phyloP scores from a whole-genome alignment of 371 early-diverging fungal genomes.

The Mucor sp. region DNA sequence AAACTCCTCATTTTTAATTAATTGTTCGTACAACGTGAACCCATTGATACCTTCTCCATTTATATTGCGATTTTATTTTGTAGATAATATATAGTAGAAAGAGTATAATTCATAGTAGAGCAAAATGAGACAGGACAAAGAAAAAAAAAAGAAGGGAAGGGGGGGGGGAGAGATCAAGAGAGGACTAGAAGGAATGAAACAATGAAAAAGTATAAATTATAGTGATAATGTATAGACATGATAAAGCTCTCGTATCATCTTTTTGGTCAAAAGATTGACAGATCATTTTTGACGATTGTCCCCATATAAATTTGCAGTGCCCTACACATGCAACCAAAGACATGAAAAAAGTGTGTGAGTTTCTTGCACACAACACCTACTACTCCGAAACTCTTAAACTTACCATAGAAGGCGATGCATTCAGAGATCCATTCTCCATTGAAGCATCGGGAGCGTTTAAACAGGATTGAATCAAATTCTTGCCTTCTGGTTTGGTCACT shows the following conservation, averaged over 20 bases:
- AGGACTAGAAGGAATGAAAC: neutral
- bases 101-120: neutral
- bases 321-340: neutral
- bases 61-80: neutral
- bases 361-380: neutral
- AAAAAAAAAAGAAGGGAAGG: too few species aligned
- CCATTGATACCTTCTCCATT: neutral
- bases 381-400: neutral
- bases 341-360: constrained; percentile 8
- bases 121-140: neutral
- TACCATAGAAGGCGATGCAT: constrained; percentile 13
- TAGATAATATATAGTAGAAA: neutral
- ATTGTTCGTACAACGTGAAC: neutral
- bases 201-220: neutral
- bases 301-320: neutral
- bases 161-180: too few species aligned
- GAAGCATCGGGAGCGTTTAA: constrained; percentile 79
- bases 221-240: neutral
- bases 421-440: constrained; percentile 67
- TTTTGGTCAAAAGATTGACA: neutral
- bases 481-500: constrained; percentile 90
- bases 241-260: neutral
- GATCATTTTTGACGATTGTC: constrained; percentile 1
- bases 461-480: constrained; percentile 91
- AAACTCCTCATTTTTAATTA: neutral